Evolutionary conservation across 1,284 basidiomycete genomes (phyloP).

Genomic region (Athelia psychrophila): DNA sequence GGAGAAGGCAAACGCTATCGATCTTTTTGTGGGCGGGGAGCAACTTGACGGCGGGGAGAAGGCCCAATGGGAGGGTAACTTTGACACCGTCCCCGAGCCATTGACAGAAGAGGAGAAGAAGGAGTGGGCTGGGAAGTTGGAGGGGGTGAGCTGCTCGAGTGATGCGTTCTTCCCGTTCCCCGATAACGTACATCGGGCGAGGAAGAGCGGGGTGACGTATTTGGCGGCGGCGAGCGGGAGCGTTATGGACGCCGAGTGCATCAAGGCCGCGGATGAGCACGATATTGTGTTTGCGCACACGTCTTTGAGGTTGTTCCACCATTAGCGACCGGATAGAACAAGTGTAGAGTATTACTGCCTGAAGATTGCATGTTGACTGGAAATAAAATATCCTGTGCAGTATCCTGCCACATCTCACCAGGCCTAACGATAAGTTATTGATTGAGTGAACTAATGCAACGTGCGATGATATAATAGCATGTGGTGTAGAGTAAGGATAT

Average conservation of each 20-base stretch:
- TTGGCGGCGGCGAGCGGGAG: constrained; percentile 94
- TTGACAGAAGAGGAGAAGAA: constrained; percentile 74
- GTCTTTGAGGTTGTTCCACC: constrained; percentile 78
- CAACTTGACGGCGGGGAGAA: constrained; percentile 86
- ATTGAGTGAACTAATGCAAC: no score
- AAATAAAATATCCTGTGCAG: no score
- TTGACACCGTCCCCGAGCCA: constrained; percentile 72
- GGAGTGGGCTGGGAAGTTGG: constrained; percentile 70
- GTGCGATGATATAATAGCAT: no score
- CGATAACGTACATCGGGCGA: constrained; percentile 94
- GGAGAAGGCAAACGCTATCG: constrained; percentile 98
- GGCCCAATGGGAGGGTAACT: constrained; percentile 88
- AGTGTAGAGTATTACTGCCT: no score
- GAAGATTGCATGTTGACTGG: no score
- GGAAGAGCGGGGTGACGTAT: constrained; percentile 89
- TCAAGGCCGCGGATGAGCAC: constrained; percentile 92
- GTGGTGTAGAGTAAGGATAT: no score
- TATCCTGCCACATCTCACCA: no score
- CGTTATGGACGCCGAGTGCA: constrained; percentile 95
- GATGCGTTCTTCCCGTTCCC: constrained; percentile 99
- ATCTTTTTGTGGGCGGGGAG: constrained; percentile 93
- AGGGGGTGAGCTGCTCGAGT: constrained; percentile 88
- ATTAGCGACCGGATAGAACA: no score
- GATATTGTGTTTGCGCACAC: constrained; percentile 89
- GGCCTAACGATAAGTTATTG: no score